These are phyloP conservation scores for Xylaria telfairii DNA, from an alignment of 495 filamentous ascomycete species.

Conservation along the genomic window DNA sequence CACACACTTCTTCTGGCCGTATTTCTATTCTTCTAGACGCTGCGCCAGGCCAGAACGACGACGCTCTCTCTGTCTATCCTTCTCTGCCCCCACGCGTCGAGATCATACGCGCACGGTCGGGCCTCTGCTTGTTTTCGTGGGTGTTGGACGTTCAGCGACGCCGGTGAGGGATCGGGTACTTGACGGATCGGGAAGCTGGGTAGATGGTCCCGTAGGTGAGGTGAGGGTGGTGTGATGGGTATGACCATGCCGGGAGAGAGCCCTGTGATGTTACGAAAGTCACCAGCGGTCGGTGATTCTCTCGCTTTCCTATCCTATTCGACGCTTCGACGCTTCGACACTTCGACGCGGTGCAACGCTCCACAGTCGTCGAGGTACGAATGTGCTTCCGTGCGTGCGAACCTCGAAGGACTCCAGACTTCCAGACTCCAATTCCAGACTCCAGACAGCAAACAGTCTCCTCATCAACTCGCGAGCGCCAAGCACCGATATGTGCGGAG, in stretches of 20 bases:
- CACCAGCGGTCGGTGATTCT: neutral
- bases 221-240: slow-evolving; percentile 25
- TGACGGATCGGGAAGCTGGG: slow-evolving; percentile 22
- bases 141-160: slow-evolving; percentile 1
- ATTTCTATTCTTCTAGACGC: slow-evolving; percentile 1
- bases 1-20: neutral
- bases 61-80: neutral
- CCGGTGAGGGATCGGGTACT: slow-evolving; percentile 8
- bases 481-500: neutral
- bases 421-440: too few relatives aligned
- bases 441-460: too few relatives aligned
- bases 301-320: neutral
- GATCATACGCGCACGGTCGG: slow-evolving; percentile 4
- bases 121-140: neutral
- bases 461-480: neutral
- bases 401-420: neutral
- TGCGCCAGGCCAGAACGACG: neutral
- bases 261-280: slow-evolving; percentile 6
- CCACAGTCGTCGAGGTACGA: neutral
- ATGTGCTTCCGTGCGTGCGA: neutral
- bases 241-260: slow-evolving; percentile 16
- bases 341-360: slow-evolving; percentile 4
- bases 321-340: too few relatives aligned
- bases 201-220: slow-evolving; percentile 6
- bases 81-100: slow-evolving; percentile 2